Conservation (phyloP, 2,329 filamentous ascomycete genomes). For the Periconia sp. region DNA sequence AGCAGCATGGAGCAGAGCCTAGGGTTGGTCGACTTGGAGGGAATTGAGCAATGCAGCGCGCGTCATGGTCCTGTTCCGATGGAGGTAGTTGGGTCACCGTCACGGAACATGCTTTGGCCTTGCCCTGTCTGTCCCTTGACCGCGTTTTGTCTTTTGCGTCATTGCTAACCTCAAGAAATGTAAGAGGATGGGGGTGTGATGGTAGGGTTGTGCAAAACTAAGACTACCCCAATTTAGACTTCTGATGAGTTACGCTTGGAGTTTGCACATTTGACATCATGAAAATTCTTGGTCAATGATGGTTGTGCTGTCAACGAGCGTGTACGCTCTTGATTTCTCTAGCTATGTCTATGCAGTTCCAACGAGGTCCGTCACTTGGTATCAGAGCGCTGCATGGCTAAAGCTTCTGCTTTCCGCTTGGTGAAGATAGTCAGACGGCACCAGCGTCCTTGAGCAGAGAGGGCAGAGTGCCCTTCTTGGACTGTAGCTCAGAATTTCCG, state of each 20-base stretch:
- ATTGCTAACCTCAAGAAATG: constrained; percentile 4
- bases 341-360: too few species aligned
- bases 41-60: constrained; percentile 27
- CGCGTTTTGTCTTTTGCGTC: neutral
- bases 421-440: constrained; percentile 64
- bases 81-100: constrained; percentile 29
- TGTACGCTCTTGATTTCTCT: too few species aligned
- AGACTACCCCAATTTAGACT: constrained; percentile 40
- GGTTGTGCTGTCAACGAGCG: too few species aligned
- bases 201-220: constrained; percentile 13
- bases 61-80: constrained; percentile 12
- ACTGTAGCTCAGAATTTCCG: constrained; percentile 89
- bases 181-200: neutral
- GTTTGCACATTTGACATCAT: constrained; percentile 14
- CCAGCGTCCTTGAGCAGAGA: constrained; percentile 67
- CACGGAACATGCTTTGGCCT: constrained; percentile 18
- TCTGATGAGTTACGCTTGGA: constrained; percentile 22
- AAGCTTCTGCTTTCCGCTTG: constrained; percentile 3
- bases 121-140: neutral
- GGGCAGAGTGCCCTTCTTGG: constrained; percentile 68
- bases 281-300: neutral
- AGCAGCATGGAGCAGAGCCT: constrained; percentile 16
- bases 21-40: constrained; percentile 19
- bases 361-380: neutral
- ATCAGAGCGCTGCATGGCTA: too few species aligned